A percentile compares a stretch with the other conserved stretches of the same genome.
These are phyloP conservation scores for Gonium pectorale DNA, from an alignment of 139 green algal species.

Conservation along the genomic window DNA sequence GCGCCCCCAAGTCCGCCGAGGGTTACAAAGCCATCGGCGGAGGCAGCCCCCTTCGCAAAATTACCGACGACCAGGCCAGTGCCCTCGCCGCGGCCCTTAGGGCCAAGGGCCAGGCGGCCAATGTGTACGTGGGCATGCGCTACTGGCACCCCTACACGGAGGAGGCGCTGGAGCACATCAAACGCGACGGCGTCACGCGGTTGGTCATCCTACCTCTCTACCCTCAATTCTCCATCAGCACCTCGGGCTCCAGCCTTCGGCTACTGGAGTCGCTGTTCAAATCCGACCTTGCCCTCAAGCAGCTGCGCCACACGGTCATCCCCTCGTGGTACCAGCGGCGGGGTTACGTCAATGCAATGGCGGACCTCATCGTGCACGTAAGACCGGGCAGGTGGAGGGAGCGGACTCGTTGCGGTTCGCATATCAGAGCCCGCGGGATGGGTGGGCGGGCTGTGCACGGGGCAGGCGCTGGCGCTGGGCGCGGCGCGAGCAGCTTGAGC, in stretches of 20 bases:
- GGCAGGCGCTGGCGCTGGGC: too few species aligned
- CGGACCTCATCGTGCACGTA: slow-evolving; percentile 90
- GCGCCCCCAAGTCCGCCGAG: slow-evolving; percentile 90
- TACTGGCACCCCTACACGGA: slow-evolving; percentile 99
- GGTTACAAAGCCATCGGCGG: slow-evolving; percentile 97
- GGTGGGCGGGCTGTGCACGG: too few species aligned
- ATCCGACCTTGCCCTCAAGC: slow-evolving; percentile 60
- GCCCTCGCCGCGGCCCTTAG: slow-evolving; percentile 78
- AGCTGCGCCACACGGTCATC: slow-evolving; percentile 91
- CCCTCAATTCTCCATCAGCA: slow-evolving; percentile 97
- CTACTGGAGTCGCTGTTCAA: slow-evolving; percentile 91
- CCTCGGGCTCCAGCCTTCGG: slow-evolving; percentile 90
- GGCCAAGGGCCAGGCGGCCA: slow-evolving; percentile 50
- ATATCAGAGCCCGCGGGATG: too few species aligned
- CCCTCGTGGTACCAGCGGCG: slow-evolving; percentile 89
- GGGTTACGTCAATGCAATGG: slow-evolving; percentile 95
- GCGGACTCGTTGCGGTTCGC: too few species aligned
- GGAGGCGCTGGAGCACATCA: slow-evolving; percentile 93
- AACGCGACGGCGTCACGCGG: slow-evolving; percentile 83
- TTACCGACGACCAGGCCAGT: slow-evolving; percentile 93
- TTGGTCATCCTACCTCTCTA: slow-evolving; percentile 97
- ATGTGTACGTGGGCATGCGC: slow-evolving; percentile 97
- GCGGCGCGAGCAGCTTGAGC: too few species aligned
- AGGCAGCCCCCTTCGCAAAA: slow-evolving; percentile 91
- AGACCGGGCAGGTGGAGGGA: too few species aligned